Conservation (phyloP, 2,329 filamentous ascomycete species). For the Fusarium sublunatum region DNA sequence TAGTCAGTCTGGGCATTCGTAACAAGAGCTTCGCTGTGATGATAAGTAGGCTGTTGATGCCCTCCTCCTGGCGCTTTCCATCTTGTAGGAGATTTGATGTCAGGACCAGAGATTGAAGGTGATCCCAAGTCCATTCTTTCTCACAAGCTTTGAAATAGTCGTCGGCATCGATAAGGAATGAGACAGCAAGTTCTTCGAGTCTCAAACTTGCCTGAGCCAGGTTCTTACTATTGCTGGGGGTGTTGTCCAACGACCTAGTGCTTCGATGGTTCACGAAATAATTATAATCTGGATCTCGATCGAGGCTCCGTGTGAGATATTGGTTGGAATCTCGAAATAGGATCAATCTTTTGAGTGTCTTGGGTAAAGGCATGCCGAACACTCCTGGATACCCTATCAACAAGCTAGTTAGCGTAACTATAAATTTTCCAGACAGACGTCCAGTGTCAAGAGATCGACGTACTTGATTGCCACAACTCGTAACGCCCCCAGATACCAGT, state of each 20-base stretch:
- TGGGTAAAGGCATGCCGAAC: background rate
- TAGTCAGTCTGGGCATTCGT: constrained; percentile 6
- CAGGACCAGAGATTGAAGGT: background rate
- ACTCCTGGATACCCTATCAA: background rate
- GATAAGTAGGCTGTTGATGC: background rate
- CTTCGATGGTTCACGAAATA: background rate
- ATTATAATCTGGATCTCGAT: background rate
- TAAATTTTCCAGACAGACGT: background rate
- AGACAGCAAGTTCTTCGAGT: background rate
- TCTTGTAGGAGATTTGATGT: background rate
- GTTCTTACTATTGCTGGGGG: background rate
- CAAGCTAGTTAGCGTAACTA: background rate
- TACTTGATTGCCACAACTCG: background rate
- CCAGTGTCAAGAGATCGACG: background rate
- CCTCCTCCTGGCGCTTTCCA: rapidly evolving
- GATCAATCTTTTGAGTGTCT: constrained; percentile 4
- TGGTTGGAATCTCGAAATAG: background rate
- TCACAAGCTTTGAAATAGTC: background rate
- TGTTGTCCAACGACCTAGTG: no score
- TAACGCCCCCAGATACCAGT: background rate
- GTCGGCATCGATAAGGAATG: background rate
- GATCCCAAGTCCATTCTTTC: background rate
- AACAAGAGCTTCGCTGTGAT: background rate
- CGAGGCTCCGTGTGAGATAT: background rate
- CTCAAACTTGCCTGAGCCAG: background rate